Base-by-base conservation (phyloP, 352 stramenopile genomes). In the Phytophthora brassicae region DNA sequence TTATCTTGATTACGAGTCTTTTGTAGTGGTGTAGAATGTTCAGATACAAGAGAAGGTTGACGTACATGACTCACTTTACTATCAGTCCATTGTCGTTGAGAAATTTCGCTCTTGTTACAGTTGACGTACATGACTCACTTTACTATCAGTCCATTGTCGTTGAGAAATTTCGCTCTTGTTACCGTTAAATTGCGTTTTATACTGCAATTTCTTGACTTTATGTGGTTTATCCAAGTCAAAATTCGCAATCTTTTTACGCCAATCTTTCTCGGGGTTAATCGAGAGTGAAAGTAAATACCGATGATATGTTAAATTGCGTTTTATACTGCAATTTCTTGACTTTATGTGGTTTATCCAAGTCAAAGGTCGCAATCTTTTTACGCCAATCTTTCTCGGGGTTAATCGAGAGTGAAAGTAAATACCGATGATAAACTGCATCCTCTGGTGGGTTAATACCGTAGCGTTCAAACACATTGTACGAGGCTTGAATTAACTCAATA, bases 401-500 rank as follows among this genome's bases (percentile, higher is more conserved):
- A 24, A 86, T 69, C 3, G 79, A 86, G 6, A 90, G 55, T 39
- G 75, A 72, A 2, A 89, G 49, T 44, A 90, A 59, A 20, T 77
- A 70, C 0, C 81, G 79, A 54, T 89, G 81, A 52, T 79, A 89
- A 29, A 70, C 53, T 1, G 75, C 81, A 23, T 88, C 77, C 11
- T 84, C 67, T 0, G 79, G 74, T 3, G 77, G 19, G 0, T 39
- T 48, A 28, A 87, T 78, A 4, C 67, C 58, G 33, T 79, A 82
- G 19, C 68, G 79, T 22, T 78, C 69, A 39, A 90, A 84, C 13
- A 90, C 72, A 0, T 45, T 56, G 28, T 69, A 74, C 2, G 81
- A 87, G 26, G 79, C 77, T 43, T 89, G 71, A 24, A 89, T 81
- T 16, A 90, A 64, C 43, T 89, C 81, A 31, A 87, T 81, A 4